These are phyloP conservation scores for Diaporthe citri DNA, from an alignment of 2,329 filamentous ascomycete genomes.

Conservation along the genomic window DNA sequence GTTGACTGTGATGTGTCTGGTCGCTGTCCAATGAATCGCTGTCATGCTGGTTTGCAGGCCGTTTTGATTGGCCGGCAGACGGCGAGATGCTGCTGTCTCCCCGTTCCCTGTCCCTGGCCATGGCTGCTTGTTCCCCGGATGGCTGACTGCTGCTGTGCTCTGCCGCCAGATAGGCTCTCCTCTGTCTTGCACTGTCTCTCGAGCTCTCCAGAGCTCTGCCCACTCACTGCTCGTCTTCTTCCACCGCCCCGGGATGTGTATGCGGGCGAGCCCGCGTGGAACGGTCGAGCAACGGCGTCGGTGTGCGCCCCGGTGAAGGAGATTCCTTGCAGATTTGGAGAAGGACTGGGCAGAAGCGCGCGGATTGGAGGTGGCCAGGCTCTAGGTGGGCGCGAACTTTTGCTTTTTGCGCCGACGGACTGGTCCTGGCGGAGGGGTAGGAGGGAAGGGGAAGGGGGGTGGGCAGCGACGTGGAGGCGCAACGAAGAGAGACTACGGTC, in stretches of 20 bases:
- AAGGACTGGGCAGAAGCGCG: slow-evolving; percentile 13
- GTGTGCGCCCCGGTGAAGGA: slow-evolving; percentile 19
- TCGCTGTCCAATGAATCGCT: slow-evolving; percentile 54
- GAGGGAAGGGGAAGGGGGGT: too few relatives aligned
- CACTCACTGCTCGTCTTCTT: slow-evolving; percentile 6
- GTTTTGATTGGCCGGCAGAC: slow-evolving; percentile 68
- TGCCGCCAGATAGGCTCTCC: slow-evolving; percentile 5
- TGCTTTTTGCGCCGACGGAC: slow-evolving; percentile 33
- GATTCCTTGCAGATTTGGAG: slow-evolving; percentile 30
- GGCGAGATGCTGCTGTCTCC: slow-evolving; percentile 57
- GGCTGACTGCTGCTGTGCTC: slow-evolving; percentile 10
- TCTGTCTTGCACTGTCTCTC: neutral
- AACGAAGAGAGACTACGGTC: neutral
- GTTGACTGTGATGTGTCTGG: slow-evolving; percentile 49
- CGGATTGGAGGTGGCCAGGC: slow-evolving; percentile 13
- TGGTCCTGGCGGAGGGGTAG: slow-evolving; percentile 16
- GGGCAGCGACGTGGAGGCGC: neutral
- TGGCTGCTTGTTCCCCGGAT: slow-evolving; percentile 40
- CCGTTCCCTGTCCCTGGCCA: slow-evolving; percentile 58
- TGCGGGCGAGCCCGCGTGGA: slow-evolving; percentile 11
- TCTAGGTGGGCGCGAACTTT: slow-evolving; percentile 19
- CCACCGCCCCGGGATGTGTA: slow-evolving; percentile 23
- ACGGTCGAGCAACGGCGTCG: slow-evolving; percentile 13
- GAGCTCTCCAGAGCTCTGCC: slow-evolving; percentile 15
- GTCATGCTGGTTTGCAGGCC: slow-evolving; percentile 54